Evolutionary conservation across 257 asterid genomes (phyloP), one percentile per base, ranked within the genome.

Genomic region (Lavandula angustifolia): DNA sequence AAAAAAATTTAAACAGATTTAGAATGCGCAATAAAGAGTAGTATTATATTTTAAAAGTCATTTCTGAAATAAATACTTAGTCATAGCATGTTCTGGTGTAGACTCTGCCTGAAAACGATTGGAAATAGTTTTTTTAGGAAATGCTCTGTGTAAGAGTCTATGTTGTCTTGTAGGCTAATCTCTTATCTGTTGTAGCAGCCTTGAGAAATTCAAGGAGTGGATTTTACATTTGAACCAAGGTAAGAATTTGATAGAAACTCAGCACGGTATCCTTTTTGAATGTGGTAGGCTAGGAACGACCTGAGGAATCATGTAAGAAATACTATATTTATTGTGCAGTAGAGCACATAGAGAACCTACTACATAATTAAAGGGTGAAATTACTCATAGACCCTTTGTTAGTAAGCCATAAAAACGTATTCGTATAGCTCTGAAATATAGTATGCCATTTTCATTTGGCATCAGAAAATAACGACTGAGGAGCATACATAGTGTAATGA

Each of bases 181-280:
- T 49, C 22, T 38, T 12, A 27, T 33, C 14, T 10, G 46, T 4
- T 17, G 35, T 22, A 62, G 38, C 3, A 33, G 14, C 22, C 44
- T 70, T 11, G 46, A 64, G 18, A 51, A 48, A 18, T 56, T 70
- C 31, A 44, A 7, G 44, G 22, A 46, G 4, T 31, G 13, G 53
- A 41, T 61, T 60, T 65, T 44, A 43, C 41, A 10, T 46, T 62
- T 32, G 49, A 50, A 17, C 11, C 32, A 54, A 54, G 43, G 51
- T 33, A 37, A 56, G 44, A 22, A 48, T 47, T 64, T 12, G 16
- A 57, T 32, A 42, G 49, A 72, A 38, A 56, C 32, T 32, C 27
- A 42, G 13, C 12, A 29, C 1, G 34, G 0, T 32, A 53, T 51
- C 31, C 3, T 47, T 48, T 27, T 60, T 10, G 47, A 41, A 54